Base-by-base conservation (phyloP, 2,329 filamentous ascomycete genomes). In the Xylariaceae sp. region DNA sequence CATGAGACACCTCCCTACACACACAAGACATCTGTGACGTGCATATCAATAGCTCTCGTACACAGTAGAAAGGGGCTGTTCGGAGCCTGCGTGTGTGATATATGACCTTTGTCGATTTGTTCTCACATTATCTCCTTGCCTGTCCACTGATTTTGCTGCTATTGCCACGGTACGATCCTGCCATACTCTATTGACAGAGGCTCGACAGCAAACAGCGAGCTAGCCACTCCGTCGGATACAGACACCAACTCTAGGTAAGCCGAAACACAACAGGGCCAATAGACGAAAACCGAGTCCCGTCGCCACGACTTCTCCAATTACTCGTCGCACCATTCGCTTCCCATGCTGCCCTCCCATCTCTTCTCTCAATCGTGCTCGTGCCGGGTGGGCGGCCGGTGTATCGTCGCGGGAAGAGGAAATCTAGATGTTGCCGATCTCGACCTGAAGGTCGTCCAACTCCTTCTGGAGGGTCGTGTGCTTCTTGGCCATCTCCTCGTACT, bases 401-500 rank as follows among this genome's bases (percentile, higher is more conserved):
- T 42, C 41, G 15, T 12, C 12, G 33, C 15, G 50, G 44, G 22
- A 27, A 11, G 45, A 38, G 17, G 31, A 43, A 31, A 38, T 42
- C 83, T 84, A 97, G 74, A 97, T 91, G 76, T 90, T 94, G 80
- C 86, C 87, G 74, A 97, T 91, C 75, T 96, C 91, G 63, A 77
- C 72, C 75, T 94, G 89, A 74, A 97, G 88, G 62, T 95, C 89
- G 67, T 95, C 61, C 40, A 65, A 42, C 39, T 65, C 61, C 58
- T 65, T 75, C 75, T 94, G 89, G 73, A 97, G 89, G 60, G 92
- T 87, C 67, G 95, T 85, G 79, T 95, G 87, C 77, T 96, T 95
- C 83, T 91, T 87, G 64, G 86, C 73, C 87, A 96, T 95, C 72
- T 97, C 92, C 76, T 97, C 94, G 77, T 95, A 97, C 80, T 99